Evolutionary conservation across 2,329 filamentous ascomycete genomes (phyloP), one percentile per base, ranked within the genome.

Genomic region (Helotiales sp.): DNA sequence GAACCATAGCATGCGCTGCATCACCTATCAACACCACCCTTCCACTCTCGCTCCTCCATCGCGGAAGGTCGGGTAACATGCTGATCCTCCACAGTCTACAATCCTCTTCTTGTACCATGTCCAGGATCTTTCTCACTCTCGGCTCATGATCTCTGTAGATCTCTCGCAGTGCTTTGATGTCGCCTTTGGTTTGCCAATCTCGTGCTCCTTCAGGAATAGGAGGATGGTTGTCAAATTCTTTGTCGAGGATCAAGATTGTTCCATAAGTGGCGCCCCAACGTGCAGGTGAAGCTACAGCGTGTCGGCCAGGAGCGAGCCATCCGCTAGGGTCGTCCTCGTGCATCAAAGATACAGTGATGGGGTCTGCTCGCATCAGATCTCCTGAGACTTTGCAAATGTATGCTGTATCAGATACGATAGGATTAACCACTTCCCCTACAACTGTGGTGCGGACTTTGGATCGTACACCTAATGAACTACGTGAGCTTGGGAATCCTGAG

Each of bases 1-100:
- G 52, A 22, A 46, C 25, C 52, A 54, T 48, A 24, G 52, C 42
- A 54, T 54, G 52, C 13, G 42, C 52, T 1, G 52, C 52, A 54
- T 54, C 52, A 30, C 52, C 52, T 5, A 54, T 10, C 10, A 54
- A 15, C 22, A 25, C 52, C 19, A 54, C 42, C 9, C 34, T 54
- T 27, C 52, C 52, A 24, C 52, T 54, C 12, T 38, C 31, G 48
- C 42, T 48, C 22, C 38, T 24, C 52, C 52, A 54, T 13, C n/a
- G 36, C 10, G 34, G 29, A 22, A 54, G 30, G 13, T 47, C 34
- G 8, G 52, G 52, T 13, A 54, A 36, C 31, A 46, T 34, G 7
- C 38, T 31, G 5, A 54, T 48, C n/a, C 44, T 54, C 52, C 52
- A 54, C 22, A 54, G 17, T 10, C 31, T 33, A 15, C 52, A 54